These are phyloP conservation scores for Niveomyces coronatus DNA, from an alignment of 2,329 filamentous ascomycete species.

Conservation along the genomic window DNA sequence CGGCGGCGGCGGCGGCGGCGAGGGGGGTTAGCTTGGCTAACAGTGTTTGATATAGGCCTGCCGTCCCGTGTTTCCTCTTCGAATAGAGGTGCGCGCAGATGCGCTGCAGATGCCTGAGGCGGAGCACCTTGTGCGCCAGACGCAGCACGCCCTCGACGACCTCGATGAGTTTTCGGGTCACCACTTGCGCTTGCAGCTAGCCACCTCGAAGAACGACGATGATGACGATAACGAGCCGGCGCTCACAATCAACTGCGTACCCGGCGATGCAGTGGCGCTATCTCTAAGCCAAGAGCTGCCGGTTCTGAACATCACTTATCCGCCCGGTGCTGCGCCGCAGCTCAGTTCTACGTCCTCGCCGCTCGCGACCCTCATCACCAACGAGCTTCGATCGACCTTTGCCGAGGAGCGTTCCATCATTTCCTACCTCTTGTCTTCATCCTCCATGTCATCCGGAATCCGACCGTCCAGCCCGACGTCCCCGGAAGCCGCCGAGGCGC, in stretches of 20 bases:
- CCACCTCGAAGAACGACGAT: slow-evolving; percentile 20
- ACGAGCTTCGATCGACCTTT: slow-evolving; percentile 68
- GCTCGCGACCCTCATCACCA: slow-evolving; percentile 68
- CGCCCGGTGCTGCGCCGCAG: slow-evolving; percentile 56
- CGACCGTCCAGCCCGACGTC: slow-evolving; percentile 36
- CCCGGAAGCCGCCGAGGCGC: slow-evolving; percentile 43
- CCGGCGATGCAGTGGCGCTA: slow-evolving; percentile 50
- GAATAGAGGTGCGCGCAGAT: slow-evolving; percentile 65
- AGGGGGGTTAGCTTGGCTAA: too few species aligned
- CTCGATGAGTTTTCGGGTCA: slow-evolving; percentile 79
- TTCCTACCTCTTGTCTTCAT: slow-evolving; percentile 58
- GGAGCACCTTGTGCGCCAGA: slow-evolving; percentile 64
- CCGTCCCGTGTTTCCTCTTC: slow-evolving; percentile 76
- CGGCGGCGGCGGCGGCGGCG: too few species aligned
- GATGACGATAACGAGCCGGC: slow-evolving; percentile 42
- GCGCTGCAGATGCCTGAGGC: slow-evolving; percentile 56
- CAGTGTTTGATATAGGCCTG: too few species aligned
- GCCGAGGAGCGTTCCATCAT: slow-evolving; percentile 83
- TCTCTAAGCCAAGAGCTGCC: slow-evolving; percentile 59
- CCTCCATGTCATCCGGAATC: slow-evolving; percentile 38
- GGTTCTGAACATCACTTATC: slow-evolving; percentile 68
- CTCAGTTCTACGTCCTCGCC: slow-evolving; percentile 59
- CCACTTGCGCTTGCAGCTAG: slow-evolving; percentile 50
- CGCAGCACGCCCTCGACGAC: slow-evolving; percentile 77
- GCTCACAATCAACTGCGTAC: slow-evolving; percentile 60